phyloP scores from a whole-genome alignment of 495 filamentous ascomycete species.

The Opeltia flavorubescens region DNA sequence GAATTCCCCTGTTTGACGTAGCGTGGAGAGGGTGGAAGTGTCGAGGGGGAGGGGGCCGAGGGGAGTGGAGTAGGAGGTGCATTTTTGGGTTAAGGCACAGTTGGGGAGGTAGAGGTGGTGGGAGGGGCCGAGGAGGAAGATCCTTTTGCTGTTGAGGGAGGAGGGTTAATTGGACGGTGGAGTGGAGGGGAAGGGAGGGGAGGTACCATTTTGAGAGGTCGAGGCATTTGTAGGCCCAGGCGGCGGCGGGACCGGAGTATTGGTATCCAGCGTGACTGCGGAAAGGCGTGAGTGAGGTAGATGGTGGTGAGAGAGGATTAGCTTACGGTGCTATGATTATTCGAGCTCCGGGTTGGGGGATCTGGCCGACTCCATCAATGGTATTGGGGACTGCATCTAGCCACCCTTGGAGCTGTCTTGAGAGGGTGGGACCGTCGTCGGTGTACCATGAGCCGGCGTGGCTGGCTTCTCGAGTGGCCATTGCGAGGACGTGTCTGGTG shows the following conservation, averaged over 20 bases:
- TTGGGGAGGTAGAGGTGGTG: slow-evolving; percentile 72
- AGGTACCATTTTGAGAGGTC: slow-evolving; percentile 68
- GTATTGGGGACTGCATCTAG: slow-evolving; percentile 55
- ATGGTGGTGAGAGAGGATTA: slow-evolving; percentile 8
- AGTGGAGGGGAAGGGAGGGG: not conserved
- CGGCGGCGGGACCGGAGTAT: slow-evolving; percentile 87
- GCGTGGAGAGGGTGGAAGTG: slow-evolving; percentile 43
- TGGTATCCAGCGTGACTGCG: slow-evolving; percentile 85
- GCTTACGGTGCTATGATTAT: slow-evolving; percentile 94
- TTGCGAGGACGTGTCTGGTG: slow-evolving; percentile 14
- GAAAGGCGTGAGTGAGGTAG: not conserved
- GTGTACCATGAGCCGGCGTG: slow-evolving; percentile 85
- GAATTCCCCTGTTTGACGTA: slow-evolving; percentile 52
- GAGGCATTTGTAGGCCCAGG: slow-evolving; percentile 85
- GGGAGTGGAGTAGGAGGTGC: slow-evolving; percentile 68
- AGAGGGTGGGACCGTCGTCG: slow-evolving; percentile 40
- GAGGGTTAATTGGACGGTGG: not conserved
- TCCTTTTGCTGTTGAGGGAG: slow-evolving; percentile 47
- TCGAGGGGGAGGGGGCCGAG: slow-evolving; percentile 72
- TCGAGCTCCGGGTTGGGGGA: slow-evolving; percentile 67
- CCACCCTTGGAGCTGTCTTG: slow-evolving; percentile 62
- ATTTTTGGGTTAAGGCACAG: slow-evolving; percentile 56
- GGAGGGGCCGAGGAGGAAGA: slow-evolving; percentile 90
- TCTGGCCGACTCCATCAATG: slow-evolving; percentile 37
- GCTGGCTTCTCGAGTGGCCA: slow-evolving; percentile 50